Base-by-base conservation (phyloP, 1,284 basidiomycete species). In the Austroboletus niveus region DNA sequence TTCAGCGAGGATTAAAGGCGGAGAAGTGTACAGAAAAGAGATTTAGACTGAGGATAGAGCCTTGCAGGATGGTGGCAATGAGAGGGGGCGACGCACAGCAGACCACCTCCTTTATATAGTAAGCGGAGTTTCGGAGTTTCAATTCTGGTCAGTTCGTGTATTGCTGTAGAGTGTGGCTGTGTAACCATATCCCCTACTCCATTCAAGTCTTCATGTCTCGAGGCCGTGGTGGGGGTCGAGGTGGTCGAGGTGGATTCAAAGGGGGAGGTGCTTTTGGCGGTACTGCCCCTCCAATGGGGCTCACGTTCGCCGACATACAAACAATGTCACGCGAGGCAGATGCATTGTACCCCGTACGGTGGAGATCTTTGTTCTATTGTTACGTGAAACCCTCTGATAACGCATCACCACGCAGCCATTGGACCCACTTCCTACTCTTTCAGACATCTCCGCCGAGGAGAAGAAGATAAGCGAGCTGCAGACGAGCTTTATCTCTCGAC, bases 241-340 rank as follows among this genome's bases (percentile, higher is more conserved):
- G 84, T 32, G 79, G 84, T 24, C 70, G 82, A 56, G 77, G 83
- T 10, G 78, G 80, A 4, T 78, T 81, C 58, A 78, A 78, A 30
- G 80, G 79, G 43, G 75, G 29, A 29, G 29, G 81, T 8, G 73
- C 77, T 3, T 78, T 79, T 8, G 81, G 81, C 7, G 71, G 72
- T 42, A 73, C 68, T 45, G 71, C 79, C 40, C 84, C 83, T 5
- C 87, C 88, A 1, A 87, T 89, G 84, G 89, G 89, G 27, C 77
- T 91, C 39, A 83, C 84, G 5, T 89, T 88, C 62, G 80, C 85
- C 42, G 89, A 92, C 65, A 77, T 92, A 46, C 86, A 89, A 66
- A 75, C 80, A 44, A 70, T 91, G 63, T 86, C 86, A 20, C 73
- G 85, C 53, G 89, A 91, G 66, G 84, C 77, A 52, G 84, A 85